Evolutionary conservation across 129 eudicot genomes (phyloP).

Genomic region (Escallonia rubra): DNA sequence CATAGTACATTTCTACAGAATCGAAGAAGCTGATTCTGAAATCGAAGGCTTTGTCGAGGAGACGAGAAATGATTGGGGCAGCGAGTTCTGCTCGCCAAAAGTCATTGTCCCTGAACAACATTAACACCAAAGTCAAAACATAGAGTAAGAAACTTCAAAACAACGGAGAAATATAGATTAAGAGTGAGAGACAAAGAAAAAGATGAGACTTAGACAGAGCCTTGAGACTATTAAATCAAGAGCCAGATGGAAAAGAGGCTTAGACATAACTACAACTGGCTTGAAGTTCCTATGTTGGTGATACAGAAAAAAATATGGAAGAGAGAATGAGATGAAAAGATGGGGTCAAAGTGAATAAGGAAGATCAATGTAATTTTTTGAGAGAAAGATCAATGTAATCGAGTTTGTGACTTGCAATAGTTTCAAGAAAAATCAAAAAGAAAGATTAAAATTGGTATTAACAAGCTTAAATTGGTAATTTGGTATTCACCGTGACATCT

Average conservation of each 20-base stretch:
- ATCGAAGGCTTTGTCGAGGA: constrained; percentile 73
- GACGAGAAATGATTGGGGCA: constrained; percentile 57
- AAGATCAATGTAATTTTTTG: too few relatives aligned
- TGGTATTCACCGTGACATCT: too few relatives aligned
- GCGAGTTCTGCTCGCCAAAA: constrained; percentile 79
- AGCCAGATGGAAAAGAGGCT: constrained; percentile 64
- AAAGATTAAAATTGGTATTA: too few relatives aligned
- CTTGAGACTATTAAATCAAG: constrained; percentile 68
- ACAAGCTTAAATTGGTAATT: too few relatives aligned
- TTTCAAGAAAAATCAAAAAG: too few relatives aligned
- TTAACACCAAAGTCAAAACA: background rate
- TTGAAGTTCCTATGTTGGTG: too few relatives aligned
- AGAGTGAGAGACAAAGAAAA: background rate
- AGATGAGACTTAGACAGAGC: constrained; percentile 62
- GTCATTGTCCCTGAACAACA: constrained; percentile 74
- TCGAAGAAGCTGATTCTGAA: constrained; percentile 92
- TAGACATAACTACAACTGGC: constrained; percentile 51
- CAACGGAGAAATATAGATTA: too few relatives aligned
- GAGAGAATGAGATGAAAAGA: too few relatives aligned
- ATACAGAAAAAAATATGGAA: too few relatives aligned
- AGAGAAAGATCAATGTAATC: too few relatives aligned
- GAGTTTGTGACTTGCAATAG: too few relatives aligned
- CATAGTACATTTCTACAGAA: constrained; percentile 80
- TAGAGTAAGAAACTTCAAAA: background rate
- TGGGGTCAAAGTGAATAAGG: background rate